A percentile compares a stretch with the other conserved stretches of the same genome.
phyloP scores from a whole-genome alignment of 1,284 basidiomycete genomes.

The Microbotryum intermedium region DNA sequence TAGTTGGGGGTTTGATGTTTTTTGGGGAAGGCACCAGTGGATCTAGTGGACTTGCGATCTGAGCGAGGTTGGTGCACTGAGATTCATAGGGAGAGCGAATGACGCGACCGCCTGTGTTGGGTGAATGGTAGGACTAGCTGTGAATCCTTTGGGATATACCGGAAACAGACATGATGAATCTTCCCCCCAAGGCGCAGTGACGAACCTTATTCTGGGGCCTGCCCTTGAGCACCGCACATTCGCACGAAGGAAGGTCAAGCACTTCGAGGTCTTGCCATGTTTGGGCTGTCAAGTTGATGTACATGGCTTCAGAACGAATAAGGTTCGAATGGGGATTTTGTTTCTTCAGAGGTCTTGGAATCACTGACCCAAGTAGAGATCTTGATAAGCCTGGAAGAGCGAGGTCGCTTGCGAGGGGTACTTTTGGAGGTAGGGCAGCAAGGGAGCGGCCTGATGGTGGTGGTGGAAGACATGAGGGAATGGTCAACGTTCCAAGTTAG shows the following conservation, averaged over 20 bases:
- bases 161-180: no score
- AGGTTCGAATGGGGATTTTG: not conserved
- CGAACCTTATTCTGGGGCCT: conserved; percentile 6
- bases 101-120: conserved; percentile 10
- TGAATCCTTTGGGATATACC: no score
- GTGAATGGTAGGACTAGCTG: no score
- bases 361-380: conserved; percentile 33
- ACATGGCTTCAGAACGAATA: not conserved
- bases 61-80: conserved; percentile 15
- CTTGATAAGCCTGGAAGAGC: conserved; percentile 37
- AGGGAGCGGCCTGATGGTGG: conserved; percentile 9
- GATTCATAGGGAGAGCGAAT: conserved; percentile 14
- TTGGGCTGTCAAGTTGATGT: conserved; percentile 17
- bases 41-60: not conserved
- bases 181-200: not conserved
- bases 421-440: conserved; percentile 8
- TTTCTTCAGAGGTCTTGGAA: not conserved
- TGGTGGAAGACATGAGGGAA: not conserved
- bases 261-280: conserved; percentile 26
- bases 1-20: not conserved
- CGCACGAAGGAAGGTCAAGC: conserved; percentile 12
- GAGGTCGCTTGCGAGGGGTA: conserved; percentile 36
- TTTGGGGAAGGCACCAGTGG: not conserved
- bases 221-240: conserved; percentile 10
- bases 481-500: not conserved